Evolutionary conservation across 2,329 filamentous ascomycete species (phyloP).

Genomic region (Fusarium robinianum): DNA sequence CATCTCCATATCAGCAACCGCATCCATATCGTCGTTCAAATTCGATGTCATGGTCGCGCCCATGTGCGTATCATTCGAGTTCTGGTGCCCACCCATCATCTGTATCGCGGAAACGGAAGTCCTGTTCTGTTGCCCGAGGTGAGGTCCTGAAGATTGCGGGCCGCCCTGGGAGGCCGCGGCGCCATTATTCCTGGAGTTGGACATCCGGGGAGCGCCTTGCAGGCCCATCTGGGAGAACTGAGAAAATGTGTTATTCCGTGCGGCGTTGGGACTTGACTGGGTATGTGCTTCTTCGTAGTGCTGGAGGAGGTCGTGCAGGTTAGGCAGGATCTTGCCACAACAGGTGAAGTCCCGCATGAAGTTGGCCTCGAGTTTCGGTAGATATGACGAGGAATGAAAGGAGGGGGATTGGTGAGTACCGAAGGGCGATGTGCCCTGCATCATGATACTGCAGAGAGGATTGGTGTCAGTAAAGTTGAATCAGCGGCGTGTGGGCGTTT

Average conservation of each 20-base stretch:
- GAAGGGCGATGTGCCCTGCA: conserved; percentile 95
- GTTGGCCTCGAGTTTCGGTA: conserved; percentile 93
- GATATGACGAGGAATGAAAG: conserved; percentile 93
- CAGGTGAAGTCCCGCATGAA: conserved; percentile 98
- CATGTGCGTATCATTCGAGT: conserved; percentile 43
- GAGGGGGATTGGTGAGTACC: conserved; percentile 83
- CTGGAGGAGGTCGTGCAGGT: conserved; percentile 90
- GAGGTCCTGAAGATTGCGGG: conserved; percentile 36
- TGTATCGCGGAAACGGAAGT: conserved; percentile 42
- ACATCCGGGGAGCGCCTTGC: conserved; percentile 40
- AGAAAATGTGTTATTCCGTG: conserved; percentile 48
- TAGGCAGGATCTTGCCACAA: conserved; percentile 86
- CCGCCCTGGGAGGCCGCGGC: conserved; percentile 39
- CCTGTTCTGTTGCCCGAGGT: conserved; percentile 43
- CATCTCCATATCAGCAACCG: conserved; percentile 95
- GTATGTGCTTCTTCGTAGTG: conserved; percentile 97
- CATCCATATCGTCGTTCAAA: conserved; percentile 71
- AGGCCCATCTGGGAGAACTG: conserved; percentile 46
- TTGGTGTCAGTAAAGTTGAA: conserved; percentile 32
- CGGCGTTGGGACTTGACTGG: conserved; percentile 58
- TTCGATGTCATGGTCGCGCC: conserved; percentile 49
- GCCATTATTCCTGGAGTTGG: conserved; percentile 40
- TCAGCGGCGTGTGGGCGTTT: conserved; percentile 2
- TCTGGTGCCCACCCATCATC: conserved; percentile 47
- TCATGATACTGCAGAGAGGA: conserved; percentile 72